Base-by-base conservation (phyloP, 2,329 filamentous ascomycete genomes). In the Alternaria triticina region DNA sequence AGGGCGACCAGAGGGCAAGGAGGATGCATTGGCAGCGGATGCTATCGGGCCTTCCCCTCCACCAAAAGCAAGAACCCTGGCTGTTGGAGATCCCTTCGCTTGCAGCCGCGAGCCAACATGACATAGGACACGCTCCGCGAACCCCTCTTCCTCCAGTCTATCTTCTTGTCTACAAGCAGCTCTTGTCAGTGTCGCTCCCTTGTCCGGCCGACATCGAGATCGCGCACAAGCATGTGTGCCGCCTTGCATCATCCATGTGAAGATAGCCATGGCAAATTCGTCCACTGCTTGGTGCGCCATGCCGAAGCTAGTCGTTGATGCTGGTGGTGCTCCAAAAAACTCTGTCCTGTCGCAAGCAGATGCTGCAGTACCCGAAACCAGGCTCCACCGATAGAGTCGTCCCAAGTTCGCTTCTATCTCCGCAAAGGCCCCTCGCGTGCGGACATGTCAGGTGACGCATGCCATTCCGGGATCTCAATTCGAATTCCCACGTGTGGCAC, bases 31-130 rank as follows among this genome's bases (percentile, higher is more conserved):
- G 50, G 50, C 22, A 44, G 57, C 30, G 28, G 51, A 36, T 56
- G 51, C 54, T 58, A 62, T 49, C 61, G 61, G 61, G 44, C 33
- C 45, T 54, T 50, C 33, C 20, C 49, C 57, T 54, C 57, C 50
- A 45, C 56, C 57, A 45, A 60, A 47, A 45, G 40, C 25, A 46
- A 54, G 44, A 30, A 20, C 33, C 33, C 25, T 36, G 36, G 36
- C 36, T 40, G 36, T 40, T 40, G 28, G 43, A 54, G 59, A 46
- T 45, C 33, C 36, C 44, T 44, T 60, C 51, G 50, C 57, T 63
- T 50, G 51, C 57, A 58, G 49, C 57, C 57, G 40, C 45, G 45
- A 47, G 36, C 45, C 22, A 25, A 22, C 22, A 52, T 36, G 49
- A 52, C 49, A 40, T 40, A 36, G 20, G 30, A 36, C 30, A 40